Conservation (phyloP, 331 rosid genomes). For the Phaseolus coccineus region DNA sequence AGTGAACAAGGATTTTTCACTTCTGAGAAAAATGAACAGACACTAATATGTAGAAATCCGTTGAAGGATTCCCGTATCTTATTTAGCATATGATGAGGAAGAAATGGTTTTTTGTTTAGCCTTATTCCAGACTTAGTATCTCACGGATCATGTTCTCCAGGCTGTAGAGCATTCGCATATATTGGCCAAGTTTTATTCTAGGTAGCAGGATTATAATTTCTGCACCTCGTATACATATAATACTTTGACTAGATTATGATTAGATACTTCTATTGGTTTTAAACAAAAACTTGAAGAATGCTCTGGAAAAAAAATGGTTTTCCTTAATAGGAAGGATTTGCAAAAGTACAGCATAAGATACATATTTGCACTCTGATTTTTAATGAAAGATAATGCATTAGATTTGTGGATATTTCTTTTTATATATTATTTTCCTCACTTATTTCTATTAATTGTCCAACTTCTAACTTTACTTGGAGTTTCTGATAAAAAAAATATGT, state of each 20-base stretch:
- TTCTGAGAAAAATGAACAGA: too few relatives aligned
- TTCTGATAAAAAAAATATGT: too few relatives aligned
- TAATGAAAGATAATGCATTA: too few relatives aligned
- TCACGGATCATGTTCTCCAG: slow-evolving; percentile 13
- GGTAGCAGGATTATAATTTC: not conserved
- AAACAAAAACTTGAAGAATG: not conserved
- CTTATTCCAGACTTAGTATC: not conserved
- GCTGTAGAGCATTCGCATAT: slow-evolving; percentile 12
- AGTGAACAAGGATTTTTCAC: too few relatives aligned
- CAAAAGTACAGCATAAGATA: too few relatives aligned
- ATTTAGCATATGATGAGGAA: not conserved
- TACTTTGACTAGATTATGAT: not conserved
- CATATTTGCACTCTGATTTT: too few relatives aligned
- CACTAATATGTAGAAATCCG: not conserved
- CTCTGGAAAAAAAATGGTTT: not conserved
- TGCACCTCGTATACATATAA: not conserved
- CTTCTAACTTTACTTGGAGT: too few relatives aligned
- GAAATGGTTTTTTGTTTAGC: not conserved
- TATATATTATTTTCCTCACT: too few relatives aligned
- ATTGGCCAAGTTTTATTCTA: not conserved
- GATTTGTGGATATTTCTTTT: too few relatives aligned
- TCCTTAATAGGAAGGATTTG: not conserved
- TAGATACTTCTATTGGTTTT: not conserved
- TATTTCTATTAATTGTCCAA: too few relatives aligned
- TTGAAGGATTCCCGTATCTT: not conserved